Conservation (phyloP, 306 rosid genomes). For the Ormosia semicastrata region DNA sequence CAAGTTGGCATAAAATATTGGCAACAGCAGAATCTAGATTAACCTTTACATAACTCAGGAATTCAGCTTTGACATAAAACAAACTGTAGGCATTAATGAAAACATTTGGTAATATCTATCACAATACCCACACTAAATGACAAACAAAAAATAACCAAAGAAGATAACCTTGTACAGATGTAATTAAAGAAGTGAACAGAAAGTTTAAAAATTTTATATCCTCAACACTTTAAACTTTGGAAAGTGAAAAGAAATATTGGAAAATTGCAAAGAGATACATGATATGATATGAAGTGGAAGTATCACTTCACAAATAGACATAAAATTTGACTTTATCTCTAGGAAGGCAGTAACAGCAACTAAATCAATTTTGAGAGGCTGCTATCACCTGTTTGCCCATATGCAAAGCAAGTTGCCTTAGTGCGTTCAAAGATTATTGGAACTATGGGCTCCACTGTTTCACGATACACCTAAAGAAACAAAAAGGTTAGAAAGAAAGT, state of each 20-base stretch:
- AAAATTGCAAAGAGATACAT: background rate
- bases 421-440: constrained; percentile 97
- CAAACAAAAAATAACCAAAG: background rate
- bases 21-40: constrained; percentile 13
- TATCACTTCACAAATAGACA: background rate
- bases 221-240: background rate
- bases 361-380: constrained; percentile 26
- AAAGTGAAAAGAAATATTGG: background rate
- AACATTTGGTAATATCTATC: background rate
- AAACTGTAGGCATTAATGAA: constrained; percentile 3
- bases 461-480: constrained; percentile 73
- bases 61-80: constrained; percentile 3
- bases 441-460: constrained; percentile 99
- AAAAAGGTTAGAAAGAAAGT: constrained; percentile 5
- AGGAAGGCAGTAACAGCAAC: constrained; percentile 21
- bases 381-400: constrained; percentile 92
- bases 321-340: background rate
- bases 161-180: background rate
- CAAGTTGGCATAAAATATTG: background rate
- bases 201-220: background rate
- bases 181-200: background rate
- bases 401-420: constrained; percentile 98
- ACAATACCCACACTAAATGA: constrained; percentile 4
- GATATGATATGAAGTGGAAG: background rate
- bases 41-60: background rate